Evolutionary conservation across 2,329 filamentous ascomycete genomes (phyloP), one percentile per base, ranked within the genome.

Genomic region (Aureobasidium sp.): DNA sequence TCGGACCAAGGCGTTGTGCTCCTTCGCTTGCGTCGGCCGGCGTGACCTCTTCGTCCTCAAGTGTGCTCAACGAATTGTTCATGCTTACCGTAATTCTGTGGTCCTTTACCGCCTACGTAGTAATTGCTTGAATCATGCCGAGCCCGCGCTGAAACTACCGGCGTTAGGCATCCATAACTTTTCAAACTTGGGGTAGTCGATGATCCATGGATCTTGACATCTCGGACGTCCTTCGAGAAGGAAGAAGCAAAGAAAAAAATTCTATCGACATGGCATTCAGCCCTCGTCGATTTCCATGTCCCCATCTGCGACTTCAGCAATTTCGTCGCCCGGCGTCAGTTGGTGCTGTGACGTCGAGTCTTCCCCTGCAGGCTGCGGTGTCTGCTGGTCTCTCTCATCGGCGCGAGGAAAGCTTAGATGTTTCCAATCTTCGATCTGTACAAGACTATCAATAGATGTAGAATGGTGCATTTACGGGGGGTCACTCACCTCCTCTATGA

Each of bases 401-500:
- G 65, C 64, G 17, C 65, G 65, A 3, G 71, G 72, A 48, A 75
- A 75, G 52, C 69, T 69, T 39, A 75, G 63, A 64, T 74, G 70
- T 66, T 75, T 75, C 73, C 73, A 75, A 59, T 75, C 73, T 62
- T 75, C 73, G 60, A 75, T 75, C 65, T 67, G 44, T 34, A 59
- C n/a, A 48, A 31, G 45, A 51, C 45, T 51, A 53, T 62, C 48
- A 55, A 48, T 55, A 37, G 48, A 60, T 62, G 37, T 57, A 36
- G 12, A 51, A 14, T 57, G n/a, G 51, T n/a, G 27, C 42, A 9
- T 42, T 39, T 29, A 47, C 6, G 14, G 57, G 14, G 57, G 39
- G 36, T 61, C n/a, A 67, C 70, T 68, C 67, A 95, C 84, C 78
- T 99, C 94, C 75, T 97, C 94, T 14, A 92, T 97, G 44, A 97